phyloP scores from a whole-genome alignment of 345 rosid species.

The Syzygium aqueum region DNA sequence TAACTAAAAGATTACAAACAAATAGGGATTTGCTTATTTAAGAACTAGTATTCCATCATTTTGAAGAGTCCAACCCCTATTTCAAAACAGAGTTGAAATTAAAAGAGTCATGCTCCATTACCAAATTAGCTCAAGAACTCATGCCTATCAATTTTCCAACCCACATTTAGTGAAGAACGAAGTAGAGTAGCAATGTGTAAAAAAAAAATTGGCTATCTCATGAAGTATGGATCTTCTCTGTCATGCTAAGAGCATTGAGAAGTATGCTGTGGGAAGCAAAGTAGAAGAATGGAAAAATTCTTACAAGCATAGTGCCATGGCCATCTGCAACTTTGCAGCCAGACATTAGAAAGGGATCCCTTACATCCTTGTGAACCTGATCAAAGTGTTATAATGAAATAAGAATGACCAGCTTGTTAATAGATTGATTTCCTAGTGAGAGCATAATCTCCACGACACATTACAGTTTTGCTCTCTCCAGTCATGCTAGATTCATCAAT shows the following conservation, averaged over 20 bases:
- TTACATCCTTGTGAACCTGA: slow-evolving; percentile 76
- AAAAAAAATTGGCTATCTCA: background rate
- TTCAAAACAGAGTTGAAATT: background rate
- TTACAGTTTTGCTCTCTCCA: slow-evolving; percentile 89
- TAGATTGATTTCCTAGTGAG: background rate
- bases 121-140: background rate
- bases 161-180: background rate
- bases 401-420: background rate
- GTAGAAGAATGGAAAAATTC: background rate
- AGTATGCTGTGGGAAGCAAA: background rate
- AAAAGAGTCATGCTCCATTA: background rate
- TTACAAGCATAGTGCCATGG: slow-evolving; percentile 83
- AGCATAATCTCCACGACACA: background rate
- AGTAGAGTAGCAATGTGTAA: fast-evolving
- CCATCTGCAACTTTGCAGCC: slow-evolving; percentile 99
- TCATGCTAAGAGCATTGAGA: background rate
- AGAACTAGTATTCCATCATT: background rate
- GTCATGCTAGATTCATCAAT: slow-evolving; percentile 99
- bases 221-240: background rate
- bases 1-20: background rate
- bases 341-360: slow-evolving; percentile 83
- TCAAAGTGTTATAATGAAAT: background rate
- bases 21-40: background rate
- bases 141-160: background rate
- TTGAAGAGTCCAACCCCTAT: background rate